Conservation (phyloP, 768 basidiomycete species). For the Tylopilus balloui region DNA sequence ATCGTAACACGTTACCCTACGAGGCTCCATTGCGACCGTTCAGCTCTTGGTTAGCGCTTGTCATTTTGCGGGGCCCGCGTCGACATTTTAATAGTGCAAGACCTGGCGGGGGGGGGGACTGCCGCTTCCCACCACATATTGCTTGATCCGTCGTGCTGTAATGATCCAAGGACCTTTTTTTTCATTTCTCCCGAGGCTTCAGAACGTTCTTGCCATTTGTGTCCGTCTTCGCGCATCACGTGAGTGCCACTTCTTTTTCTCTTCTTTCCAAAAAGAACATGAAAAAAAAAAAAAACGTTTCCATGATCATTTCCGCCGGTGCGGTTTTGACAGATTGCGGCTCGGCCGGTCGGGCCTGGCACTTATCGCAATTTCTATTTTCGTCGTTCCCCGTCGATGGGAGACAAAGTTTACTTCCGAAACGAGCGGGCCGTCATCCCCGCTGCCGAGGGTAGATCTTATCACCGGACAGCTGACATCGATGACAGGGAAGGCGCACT, state of each 20-base stretch:
- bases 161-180: background rate
- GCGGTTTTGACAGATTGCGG: constrained; percentile 14
- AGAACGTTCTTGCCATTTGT: constrained; percentile 37
- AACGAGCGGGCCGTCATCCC: constrained; percentile 27
- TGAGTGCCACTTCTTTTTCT: constrained; percentile 32
- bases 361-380: constrained; percentile 18
- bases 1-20: constrained; percentile 42
- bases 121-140: constrained; percentile 3
- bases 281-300: no score
- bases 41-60: constrained; percentile 57
- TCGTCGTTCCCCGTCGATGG: constrained; percentile 9
- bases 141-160: constrained; percentile 8
- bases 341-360: no score
- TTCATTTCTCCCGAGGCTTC: constrained; percentile 17
- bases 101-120: no score
- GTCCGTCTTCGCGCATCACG: constrained; percentile 58
- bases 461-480: constrained; percentile 53
- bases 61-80: constrained; percentile 52
- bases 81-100: constrained; percentile 54
- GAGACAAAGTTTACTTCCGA: constrained; percentile 25
- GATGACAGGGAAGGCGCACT: constrained; percentile 58
- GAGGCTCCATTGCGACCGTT: constrained; percentile 62
- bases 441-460: constrained; percentile 53
- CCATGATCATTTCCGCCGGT: constrained; percentile 28
- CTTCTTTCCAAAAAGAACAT: constrained; percentile 5